Evolutionary conservation across 2,329 filamentous ascomycete genomes (phyloP).

Genomic region (Nemania abortiva): DNA sequence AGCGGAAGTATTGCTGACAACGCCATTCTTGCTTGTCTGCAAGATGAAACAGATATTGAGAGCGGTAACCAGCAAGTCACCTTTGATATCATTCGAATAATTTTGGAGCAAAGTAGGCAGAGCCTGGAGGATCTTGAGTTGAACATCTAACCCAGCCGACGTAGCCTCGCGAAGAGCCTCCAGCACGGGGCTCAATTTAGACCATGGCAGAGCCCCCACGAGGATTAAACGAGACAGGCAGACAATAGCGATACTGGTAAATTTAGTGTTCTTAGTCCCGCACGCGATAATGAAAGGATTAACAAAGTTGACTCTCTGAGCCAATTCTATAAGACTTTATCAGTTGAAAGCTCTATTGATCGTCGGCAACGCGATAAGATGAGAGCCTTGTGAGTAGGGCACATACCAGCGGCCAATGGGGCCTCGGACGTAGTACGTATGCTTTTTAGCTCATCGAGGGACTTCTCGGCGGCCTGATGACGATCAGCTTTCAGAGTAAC

Average conservation of each 20-base stretch:
- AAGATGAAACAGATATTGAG: conserved; percentile 93
- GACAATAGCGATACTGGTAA: conserved; percentile 86
- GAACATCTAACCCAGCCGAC: conserved; percentile 84
- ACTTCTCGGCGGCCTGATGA: conserved; percentile 87
- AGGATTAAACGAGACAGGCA: conserved; percentile 92
- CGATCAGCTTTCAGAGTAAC: conserved; percentile 9
- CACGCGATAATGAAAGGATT: conserved; percentile 96
- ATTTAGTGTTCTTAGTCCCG: conserved; percentile 88
- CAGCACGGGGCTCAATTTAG: conserved; percentile 85
- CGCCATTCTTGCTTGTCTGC: conserved; percentile 90
- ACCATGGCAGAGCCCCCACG: conserved; percentile 80
- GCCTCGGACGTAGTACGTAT: conserved; percentile 80
- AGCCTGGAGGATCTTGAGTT: conserved; percentile 94
- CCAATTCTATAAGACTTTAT: conserved; percentile 73
- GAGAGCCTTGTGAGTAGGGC: conserved; percentile 31
- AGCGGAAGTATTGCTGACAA: conserved; percentile 94
- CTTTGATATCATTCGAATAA: conserved; percentile 84
- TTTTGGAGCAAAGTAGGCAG: conserved; percentile 91
- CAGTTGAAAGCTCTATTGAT: conserved; percentile 4
- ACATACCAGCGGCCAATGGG: conserved; percentile 76
- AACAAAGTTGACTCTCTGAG: conserved; percentile 83
- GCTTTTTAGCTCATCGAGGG: conserved; percentile 86
- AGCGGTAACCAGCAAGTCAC: conserved; percentile 82
- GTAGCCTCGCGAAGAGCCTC: conserved; percentile 89
- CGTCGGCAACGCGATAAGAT: conserved; percentile 12